Evolutionary conservation across 345 rosid species (phyloP).

Genomic region (rapeseed (Brassica napus)): DNA sequence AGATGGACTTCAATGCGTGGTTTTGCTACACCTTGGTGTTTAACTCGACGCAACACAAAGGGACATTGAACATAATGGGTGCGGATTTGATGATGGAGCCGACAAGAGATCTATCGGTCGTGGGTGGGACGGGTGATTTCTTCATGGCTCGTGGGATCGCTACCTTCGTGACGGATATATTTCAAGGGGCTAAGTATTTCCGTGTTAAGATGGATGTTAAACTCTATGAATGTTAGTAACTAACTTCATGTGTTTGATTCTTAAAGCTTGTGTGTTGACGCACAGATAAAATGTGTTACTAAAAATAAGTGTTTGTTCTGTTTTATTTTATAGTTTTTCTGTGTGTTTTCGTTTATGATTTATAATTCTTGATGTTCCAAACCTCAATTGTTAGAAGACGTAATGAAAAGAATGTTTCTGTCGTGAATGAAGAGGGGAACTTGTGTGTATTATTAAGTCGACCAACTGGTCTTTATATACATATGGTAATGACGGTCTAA

Average conservation of each 20-base stretch:
- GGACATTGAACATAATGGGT: conserved; percentile 64
- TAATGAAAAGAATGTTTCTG: not conserved
- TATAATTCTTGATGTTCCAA: not conserved
- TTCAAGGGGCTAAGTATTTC: conserved; percentile 68
- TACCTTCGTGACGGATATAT: conserved; percentile 53
- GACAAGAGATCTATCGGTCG: conserved; percentile 70
- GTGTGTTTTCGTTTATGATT: not conserved
- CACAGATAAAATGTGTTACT: conserved; percentile 22
- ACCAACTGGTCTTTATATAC: too few relatives aligned
- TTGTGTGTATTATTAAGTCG: too few relatives aligned
- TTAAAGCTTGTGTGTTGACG: conserved; percentile 20
- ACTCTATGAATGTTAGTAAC: conserved; percentile 40
- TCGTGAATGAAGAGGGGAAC: too few relatives aligned
- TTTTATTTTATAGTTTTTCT: not conserved
- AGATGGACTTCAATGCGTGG: conserved; percentile 49
- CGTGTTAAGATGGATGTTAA: conserved; percentile 45
- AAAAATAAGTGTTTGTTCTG: conserved; percentile 5
- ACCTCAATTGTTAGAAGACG: not conserved
- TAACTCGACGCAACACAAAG: conserved; percentile 58
- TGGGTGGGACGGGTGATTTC: conserved; percentile 84
- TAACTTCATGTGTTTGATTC: not conserved
- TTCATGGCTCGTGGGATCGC: conserved; percentile 81
- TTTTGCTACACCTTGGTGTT: conserved; percentile 63
- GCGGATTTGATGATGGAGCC: conserved; percentile 62
- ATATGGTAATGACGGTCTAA: too few relatives aligned